phyloP scores from a whole-genome alignment of 1,284 basidiomycete genomes.

The Agaricales sp. region DNA sequence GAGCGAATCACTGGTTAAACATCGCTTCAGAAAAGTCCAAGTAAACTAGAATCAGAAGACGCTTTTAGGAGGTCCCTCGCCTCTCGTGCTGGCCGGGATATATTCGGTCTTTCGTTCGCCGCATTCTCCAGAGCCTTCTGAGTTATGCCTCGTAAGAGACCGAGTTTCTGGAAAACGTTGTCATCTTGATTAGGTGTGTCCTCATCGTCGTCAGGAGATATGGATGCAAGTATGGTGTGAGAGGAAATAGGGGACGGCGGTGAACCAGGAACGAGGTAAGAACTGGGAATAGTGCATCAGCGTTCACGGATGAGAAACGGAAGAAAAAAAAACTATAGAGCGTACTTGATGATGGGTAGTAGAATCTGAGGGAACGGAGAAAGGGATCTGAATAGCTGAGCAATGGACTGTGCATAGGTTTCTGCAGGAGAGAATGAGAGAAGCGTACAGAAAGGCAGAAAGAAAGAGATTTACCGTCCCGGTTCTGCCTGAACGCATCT shows the following conservation, averaged over 20 bases:
- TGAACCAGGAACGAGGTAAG: constrained; percentile 52
- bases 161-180: constrained; percentile 60
- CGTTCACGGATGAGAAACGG: constrained; percentile 7
- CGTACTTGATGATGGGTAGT: constrained; percentile 60
- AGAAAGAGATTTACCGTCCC: constrained; percentile 44
- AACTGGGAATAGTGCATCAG: constrained; percentile 18
- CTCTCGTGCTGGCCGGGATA: constrained; percentile 79
- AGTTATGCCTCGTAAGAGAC: constrained; percentile 52
- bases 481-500: constrained; percentile 69
- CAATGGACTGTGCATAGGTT: constrained; percentile 63
- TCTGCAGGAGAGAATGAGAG: constrained; percentile 32
- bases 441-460: constrained; percentile 4
- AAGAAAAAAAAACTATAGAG: constrained; percentile 7
- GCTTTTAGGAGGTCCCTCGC: constrained; percentile 64
- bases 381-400: constrained; percentile 57
- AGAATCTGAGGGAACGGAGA: constrained; percentile 58
- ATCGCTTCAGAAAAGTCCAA: background rate
- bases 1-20: too few relatives aligned
- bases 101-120: constrained; percentile 60
- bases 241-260: constrained; percentile 54
- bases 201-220: constrained; percentile 37
- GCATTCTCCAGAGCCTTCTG: constrained; percentile 69
- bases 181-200: constrained; percentile 15
- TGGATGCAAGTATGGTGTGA: constrained; percentile 53
- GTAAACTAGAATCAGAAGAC: background rate